Conservation (phyloP, 306 rosid genomes). For the Castanospermum australe region DNA sequence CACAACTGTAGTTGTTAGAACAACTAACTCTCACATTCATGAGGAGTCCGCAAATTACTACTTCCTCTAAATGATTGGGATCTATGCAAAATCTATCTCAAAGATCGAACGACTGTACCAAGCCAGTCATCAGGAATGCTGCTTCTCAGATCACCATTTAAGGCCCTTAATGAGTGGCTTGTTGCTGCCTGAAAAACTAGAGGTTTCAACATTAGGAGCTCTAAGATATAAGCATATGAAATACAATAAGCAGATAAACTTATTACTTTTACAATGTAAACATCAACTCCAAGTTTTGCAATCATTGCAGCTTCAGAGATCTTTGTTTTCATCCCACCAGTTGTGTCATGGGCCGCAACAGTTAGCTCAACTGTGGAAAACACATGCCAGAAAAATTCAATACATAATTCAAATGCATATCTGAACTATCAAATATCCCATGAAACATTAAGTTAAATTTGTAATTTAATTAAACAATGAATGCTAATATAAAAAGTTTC, state of each 20-base stretch:
- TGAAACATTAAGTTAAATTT: background rate
- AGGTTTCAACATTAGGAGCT: constrained; percentile 22
- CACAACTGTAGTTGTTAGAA: background rate
- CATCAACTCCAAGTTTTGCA: constrained; percentile 86
- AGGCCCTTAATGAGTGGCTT: constrained; percentile 67
- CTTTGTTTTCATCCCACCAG: constrained; percentile 89
- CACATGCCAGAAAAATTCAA: background rate
- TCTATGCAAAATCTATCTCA: constrained; percentile 30
- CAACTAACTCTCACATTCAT: background rate
- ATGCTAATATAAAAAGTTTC: background rate
- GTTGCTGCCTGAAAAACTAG: constrained; percentile 76
- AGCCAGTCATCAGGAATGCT: constrained; percentile 83
- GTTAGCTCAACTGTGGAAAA: constrained; percentile 54
- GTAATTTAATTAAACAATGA: background rate
- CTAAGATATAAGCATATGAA: background rate
- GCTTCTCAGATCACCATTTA: constrained; percentile 67
- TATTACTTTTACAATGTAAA: constrained; percentile 77
- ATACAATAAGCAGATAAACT: background rate
- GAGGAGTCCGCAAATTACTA: background rate
- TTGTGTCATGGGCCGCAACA: constrained; percentile 84
- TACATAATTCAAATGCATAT: background rate
- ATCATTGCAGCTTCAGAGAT: constrained; percentile 86
- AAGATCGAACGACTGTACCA: constrained; percentile 71
- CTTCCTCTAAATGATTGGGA: background rate
- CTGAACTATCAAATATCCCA: background rate